A percentile compares a stretch with the other conserved stretches of the same genome.
Conservation (phyloP, 306 rosid genomes). For the Castanopsis chinensis region DNA sequence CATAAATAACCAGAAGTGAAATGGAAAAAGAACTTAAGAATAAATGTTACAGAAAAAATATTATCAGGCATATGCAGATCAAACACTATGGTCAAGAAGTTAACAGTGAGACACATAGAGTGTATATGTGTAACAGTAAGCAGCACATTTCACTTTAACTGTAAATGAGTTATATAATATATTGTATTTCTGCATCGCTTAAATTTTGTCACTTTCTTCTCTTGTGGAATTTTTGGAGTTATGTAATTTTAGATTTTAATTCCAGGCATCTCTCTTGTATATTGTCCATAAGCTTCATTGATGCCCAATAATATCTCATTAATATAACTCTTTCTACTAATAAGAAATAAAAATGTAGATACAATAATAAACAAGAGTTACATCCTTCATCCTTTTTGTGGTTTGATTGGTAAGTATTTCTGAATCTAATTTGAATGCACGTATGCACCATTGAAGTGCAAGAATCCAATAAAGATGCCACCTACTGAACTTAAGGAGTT, state of each 20-base stretch:
- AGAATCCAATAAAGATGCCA: neutral
- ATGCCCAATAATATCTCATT: neutral
- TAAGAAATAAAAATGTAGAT: too few relatives aligned
- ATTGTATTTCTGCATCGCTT: constrained; percentile 2
- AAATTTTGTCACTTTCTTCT: neutral
- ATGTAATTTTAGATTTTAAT: too few relatives aligned
- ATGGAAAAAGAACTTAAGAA: neutral
- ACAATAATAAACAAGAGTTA: too few relatives aligned
- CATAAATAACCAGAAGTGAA: constrained; percentile 14
- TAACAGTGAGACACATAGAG: neutral
- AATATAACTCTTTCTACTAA: neutral
- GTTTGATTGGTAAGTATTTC: neutral
- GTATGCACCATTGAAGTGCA: neutral
- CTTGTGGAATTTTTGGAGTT: neutral
- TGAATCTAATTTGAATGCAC: neutral
- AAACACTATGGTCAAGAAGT: constrained; percentile 20
- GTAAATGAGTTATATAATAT: neutral
- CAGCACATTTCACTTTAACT: neutral
- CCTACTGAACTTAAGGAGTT: neutral
- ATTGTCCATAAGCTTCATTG: neutral
- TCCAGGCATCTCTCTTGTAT: neutral
- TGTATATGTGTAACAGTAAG: neutral
- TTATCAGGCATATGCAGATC: neutral
- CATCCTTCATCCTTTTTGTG: neutral
- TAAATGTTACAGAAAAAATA: neutral